Base-by-base conservation (phyloP, 139 green algal species). In the Medakamo hakoo region DNA sequence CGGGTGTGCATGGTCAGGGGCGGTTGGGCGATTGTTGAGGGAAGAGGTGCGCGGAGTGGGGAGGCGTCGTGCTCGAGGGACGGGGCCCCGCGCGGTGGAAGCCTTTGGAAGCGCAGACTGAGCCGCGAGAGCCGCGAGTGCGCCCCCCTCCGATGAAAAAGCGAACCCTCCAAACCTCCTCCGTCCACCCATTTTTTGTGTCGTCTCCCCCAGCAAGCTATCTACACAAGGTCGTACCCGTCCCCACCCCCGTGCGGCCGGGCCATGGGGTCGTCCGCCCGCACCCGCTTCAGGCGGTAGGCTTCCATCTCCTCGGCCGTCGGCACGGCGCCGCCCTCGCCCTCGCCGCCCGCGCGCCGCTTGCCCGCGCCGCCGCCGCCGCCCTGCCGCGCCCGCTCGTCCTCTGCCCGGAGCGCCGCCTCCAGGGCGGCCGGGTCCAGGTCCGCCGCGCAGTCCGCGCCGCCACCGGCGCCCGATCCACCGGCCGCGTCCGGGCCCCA, bases 271-370 rank as follows among this genome's bases (percentile, higher is more conserved):
- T 96, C 89, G 27, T 92, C 84, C 1, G 49, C 68, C 0, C 86
- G 62, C 24, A 28, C 24, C 69, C 76, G 80, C 49, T 78, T 86
- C 49, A 95, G 63, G 26, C 89, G 72, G 73, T 95, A 98, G 1
- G 93, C 93, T 81, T 99, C 93, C 93, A 99, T 98, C 60, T 98
- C 92, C 77, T 97, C 92, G 1, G 80, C 66, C 0, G 82, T 94
- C 24, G 96, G 80, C 9, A 76, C 65, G 31, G 76, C 71, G 3
- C 75, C 70, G 30, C 69, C 68, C 21, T 73, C 74, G 4, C 63
- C 68, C 23, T 87, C 30, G 18, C 71, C 81, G 70, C 96, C 92
- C 78, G 88, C 96, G 67, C 85, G 68, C 20, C 83, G 76, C 71
- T 95, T 96, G 26, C 79, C 30, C 27, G 20, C n/a, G 30, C 60